Evolutionary conservation across 805 yeast species (phyloP).

Genomic region (Yueomyces sp.): DNA sequence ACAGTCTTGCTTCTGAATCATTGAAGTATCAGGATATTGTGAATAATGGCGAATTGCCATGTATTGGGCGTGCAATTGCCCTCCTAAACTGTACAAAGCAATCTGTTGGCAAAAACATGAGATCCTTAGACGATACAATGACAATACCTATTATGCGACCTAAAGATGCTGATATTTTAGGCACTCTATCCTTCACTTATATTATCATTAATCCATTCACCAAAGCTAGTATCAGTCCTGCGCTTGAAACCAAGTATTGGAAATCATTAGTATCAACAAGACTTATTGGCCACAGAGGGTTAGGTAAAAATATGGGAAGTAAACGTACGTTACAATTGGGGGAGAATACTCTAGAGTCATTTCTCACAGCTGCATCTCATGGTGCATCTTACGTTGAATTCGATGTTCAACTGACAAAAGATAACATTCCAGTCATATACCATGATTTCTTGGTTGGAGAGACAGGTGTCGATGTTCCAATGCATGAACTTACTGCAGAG

Average conservation of each 20-base stretch:
- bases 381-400: slow-evolving; percentile 96
- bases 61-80: slow-evolving; percentile 72
- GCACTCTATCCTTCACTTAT: slow-evolving; percentile 64
- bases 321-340: slow-evolving; percentile 80
- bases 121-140: slow-evolving; percentile 51
- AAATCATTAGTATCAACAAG: slow-evolving; percentile 76
- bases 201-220: slow-evolving; percentile 57
- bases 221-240: slow-evolving; percentile 11
- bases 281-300: slow-evolving; percentile 91
- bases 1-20: slow-evolving; percentile 21
- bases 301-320: slow-evolving; percentile 71
- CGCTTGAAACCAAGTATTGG: slow-evolving; percentile 65
- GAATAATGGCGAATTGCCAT: background rate
- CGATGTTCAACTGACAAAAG: slow-evolving; percentile 91
- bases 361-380: slow-evolving; percentile 88
- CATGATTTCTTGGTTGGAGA: slow-evolving; percentile 93
- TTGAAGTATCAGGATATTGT: background rate
- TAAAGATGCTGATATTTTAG: slow-evolving; percentile 60
- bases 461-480: slow-evolving; percentile 90
- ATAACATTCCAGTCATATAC: slow-evolving; percentile 80
- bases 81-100: slow-evolving; percentile 48
- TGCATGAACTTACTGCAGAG: slow-evolving; percentile 83
- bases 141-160: slow-evolving; percentile 69
- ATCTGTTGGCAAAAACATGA: slow-evolving; percentile 50
- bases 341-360: slow-evolving; percentile 89